phyloP scores from a whole-genome alignment of 805 yeast genomes.

The Ogataea nakhonphanomensis region DNA sequence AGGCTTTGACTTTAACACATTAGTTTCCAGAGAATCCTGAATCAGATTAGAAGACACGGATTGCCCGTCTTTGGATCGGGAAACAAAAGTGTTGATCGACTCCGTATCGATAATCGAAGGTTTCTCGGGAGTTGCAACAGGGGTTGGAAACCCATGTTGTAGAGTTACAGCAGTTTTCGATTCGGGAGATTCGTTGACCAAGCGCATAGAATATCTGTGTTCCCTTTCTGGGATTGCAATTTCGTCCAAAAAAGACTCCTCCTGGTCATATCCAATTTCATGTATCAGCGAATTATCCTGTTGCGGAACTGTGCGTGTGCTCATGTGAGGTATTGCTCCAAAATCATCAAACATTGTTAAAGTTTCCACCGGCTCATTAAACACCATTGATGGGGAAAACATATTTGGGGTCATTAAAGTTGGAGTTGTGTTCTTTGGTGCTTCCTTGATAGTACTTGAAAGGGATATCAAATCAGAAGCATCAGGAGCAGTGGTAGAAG shows the following conservation, averaged over 20 bases:
- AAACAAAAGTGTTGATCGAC: not conserved
- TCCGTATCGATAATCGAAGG: not conserved
- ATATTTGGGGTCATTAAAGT: constrained; percentile 27
- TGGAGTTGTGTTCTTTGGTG: constrained; percentile 1
- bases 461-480: constrained; percentile 29
- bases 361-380: constrained; percentile 26
- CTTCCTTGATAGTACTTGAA: constrained; percentile 26
- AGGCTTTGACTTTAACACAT: not conserved
- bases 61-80: not conserved
- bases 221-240: constrained; percentile 5
- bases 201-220: constrained; percentile 26
- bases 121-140: not conserved
- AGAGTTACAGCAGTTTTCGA: constrained; percentile 6
- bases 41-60: not conserved
- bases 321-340: constrained; percentile 12
- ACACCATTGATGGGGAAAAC: constrained; percentile 30
- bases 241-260: constrained; percentile 14
- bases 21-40: not conserved
- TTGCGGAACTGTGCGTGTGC: constrained; percentile 4
- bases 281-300: constrained; percentile 10
- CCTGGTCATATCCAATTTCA: constrained; percentile 30
- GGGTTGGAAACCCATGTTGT: constrained; percentile 7
- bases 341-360: constrained; percentile 20
- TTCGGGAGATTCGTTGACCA: constrained; percentile 19
- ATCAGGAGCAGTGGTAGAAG: constrained; percentile 19